These are phyloP conservation scores for Zoysia matrella DNA, from an alignment of 202 grass and related monocot species.

Conservation along the genomic window DNA sequence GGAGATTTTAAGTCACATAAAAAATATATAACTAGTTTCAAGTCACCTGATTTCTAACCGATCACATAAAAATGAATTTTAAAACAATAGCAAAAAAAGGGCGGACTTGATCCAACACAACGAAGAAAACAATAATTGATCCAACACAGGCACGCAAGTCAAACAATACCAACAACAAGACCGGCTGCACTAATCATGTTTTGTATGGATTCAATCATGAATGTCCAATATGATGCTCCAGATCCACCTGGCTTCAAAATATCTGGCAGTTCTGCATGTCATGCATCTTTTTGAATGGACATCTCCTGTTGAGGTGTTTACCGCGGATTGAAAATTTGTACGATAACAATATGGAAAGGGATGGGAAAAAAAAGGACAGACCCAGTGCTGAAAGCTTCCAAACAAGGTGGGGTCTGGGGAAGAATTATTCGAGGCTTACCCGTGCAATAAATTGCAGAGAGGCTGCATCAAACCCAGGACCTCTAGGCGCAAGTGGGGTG, in stretches of 20 bases:
- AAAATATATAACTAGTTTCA: neutral
- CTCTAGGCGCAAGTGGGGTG: too few relatives aligned
- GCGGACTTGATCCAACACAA: neutral
- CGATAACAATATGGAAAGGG: neutral
- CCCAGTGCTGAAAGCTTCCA: too few relatives aligned
- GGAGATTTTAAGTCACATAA: neutral
- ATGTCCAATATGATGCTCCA: neutral
- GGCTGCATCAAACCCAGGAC: too few relatives aligned
- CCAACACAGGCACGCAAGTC: constrained; percentile 4
- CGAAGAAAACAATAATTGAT: constrained; percentile 26
- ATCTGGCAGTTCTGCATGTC: constrained; percentile 1
- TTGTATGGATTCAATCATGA: constrained; percentile 6
- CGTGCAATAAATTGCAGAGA: too few relatives aligned
- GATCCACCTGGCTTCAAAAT: constrained; percentile 1
- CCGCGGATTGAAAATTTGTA: neutral
- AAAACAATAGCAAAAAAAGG: neutral
- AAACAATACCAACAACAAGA: constrained; percentile 20
- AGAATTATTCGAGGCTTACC: too few relatives aligned
- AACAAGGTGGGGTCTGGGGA: too few relatives aligned
- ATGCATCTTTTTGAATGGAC: neutral
- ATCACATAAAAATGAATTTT: neutral
- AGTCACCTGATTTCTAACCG: neutral
- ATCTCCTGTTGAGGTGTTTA: neutral
- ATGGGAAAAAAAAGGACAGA: too few relatives aligned
- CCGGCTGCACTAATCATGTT: neutral